Percentiles rank a stretch among this genome's conserved stretches.
Evolutionary conservation across 345 rosid genomes (phyloP).

Genomic region (Citrus maxima): DNA sequence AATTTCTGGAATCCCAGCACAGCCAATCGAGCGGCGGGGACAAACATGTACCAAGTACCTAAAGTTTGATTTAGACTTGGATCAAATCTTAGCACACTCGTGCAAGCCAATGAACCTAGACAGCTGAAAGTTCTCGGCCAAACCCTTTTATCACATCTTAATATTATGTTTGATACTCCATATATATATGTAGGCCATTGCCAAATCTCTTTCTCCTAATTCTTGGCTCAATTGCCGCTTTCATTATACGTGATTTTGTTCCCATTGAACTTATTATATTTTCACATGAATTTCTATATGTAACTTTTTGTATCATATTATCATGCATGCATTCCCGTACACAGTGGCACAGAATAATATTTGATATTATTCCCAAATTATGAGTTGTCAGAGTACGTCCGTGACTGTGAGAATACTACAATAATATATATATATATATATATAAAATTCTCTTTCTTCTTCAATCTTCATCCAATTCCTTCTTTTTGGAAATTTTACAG

Average conservation of each 20-base stretch:
- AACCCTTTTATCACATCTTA: slow-evolving; percentile 11
- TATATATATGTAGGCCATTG: slow-evolving; percentile 15
- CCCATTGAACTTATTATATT: not conserved
- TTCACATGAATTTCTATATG: too few relatives aligned
- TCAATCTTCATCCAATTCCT: too few relatives aligned
- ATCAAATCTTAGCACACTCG: slow-evolving; percentile 21
- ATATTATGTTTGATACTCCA: slow-evolving; percentile 16
- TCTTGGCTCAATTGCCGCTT: slow-evolving; percentile 11
- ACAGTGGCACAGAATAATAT: not conserved
- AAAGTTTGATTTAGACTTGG: slow-evolving; percentile 11
- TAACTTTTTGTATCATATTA: not conserved
- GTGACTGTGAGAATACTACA: not conserved
- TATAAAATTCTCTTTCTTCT: not conserved
- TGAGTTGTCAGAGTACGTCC: slow-evolving; percentile 7
- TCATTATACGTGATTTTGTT: not conserved
- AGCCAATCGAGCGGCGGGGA: slow-evolving; percentile 12
- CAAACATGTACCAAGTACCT: slow-evolving; percentile 18
- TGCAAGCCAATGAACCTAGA: slow-evolving; percentile 32
- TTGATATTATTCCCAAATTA: not conserved
- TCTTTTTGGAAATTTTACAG: too few relatives aligned
- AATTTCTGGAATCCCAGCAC: not conserved
- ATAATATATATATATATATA: too few relatives aligned
- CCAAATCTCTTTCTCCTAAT: not conserved
- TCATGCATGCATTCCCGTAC: not conserved
- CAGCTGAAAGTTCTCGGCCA: slow-evolving; percentile 13